Evolutionary conservation across 768 basidiomycete genomes (phyloP), one percentile per base, ranked within the genome.

Genomic region (Lactifluus piperatus): DNA sequence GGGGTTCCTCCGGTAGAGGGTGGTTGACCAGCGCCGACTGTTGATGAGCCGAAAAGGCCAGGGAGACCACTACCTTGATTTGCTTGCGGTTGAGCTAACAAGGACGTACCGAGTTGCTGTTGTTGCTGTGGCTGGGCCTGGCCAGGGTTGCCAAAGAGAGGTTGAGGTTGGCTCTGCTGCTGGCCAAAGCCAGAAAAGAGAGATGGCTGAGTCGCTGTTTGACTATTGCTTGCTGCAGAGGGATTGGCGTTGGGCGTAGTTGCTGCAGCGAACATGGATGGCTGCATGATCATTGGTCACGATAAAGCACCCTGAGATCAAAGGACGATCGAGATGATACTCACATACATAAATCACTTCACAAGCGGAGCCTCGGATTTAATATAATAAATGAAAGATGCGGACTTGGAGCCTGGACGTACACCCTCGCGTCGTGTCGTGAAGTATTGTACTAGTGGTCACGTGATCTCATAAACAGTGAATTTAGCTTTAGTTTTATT

Each of bases 121-220:
- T 29, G 45, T 24, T 20, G 39, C 50, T 62, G 61, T 22, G 46
- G 60, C 47, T n/a, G n/a, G 48, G 60, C 58, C 48, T 67, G 66
- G 13, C 58, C 58, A 30, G 43, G 20, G 47, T 62, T 59, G 1
- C 68, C 68, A 56, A 70, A 71, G 14, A 72, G 57, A 43, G 68
- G 64, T 9, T 50, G 68, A 18, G 67, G 65, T 60, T 70, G 72
- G 11, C 47, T 41, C 56, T 71, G 71, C 39, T 67, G 68, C 36
- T 68, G 65, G 34, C 44, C 44, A 27, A 58, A 58, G 6, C 50
- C 44, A 22, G 57, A 46, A 44, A 58, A 58, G 34, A 52, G 54
- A 64, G 68, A 51, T 62, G 66, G 22, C 57, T 51, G 60, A 3
- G 48, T 11, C 0, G 24, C 32, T 3, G 43, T 14, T 20, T 51